Evolutionary conservation across 2,329 filamentous ascomycete genomes (phyloP).

Genomic region (Aspergillus fumigatiaffinis): DNA sequence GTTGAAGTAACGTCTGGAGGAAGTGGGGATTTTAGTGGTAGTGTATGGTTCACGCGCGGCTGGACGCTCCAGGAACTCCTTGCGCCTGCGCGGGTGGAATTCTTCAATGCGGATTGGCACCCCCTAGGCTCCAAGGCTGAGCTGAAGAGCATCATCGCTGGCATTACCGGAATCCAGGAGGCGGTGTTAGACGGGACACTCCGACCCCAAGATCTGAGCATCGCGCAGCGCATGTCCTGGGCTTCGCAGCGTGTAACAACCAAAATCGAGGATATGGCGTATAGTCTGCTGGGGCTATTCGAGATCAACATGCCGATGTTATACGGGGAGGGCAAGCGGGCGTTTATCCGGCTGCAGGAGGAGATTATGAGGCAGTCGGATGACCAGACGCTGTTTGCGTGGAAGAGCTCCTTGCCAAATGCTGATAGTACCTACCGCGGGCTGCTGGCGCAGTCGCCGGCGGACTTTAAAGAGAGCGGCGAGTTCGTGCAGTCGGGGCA

Average conservation of each 20-base stretch:
- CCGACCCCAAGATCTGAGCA: not conserved
- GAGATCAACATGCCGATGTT: slow-evolving; percentile 20
- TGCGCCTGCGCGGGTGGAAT: slow-evolving; percentile 3
- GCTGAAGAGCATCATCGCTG: not conserved
- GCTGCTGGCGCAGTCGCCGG: not conserved
- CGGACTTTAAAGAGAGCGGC: not conserved
- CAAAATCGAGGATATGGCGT: slow-evolving; percentile 23
- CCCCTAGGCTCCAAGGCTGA: not conserved
- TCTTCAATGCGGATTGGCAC: slow-evolving; percentile 1
- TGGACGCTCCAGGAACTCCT: slow-evolving; percentile 17
- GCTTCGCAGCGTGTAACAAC: slow-evolving; percentile 20
- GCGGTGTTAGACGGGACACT: not conserved
- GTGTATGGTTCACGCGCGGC: slow-evolving; percentile 13
- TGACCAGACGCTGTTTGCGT: slow-evolving; percentile 12
- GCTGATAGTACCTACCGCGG: not conserved
- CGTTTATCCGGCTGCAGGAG: slow-evolving; percentile 26
- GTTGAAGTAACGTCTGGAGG: too few species aligned
- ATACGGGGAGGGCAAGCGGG: slow-evolving; percentile 25
- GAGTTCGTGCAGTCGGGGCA: not conserved
- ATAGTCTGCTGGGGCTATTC: slow-evolving; percentile 28
- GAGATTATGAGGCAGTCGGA: slow-evolving; percentile 26
- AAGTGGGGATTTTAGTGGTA: not conserved
- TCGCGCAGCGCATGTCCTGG: slow-evolving; percentile 23
- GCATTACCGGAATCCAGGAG: slow-evolving; percentile 8
- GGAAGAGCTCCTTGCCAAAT: not conserved